Evolutionary conservation across 2,329 filamentous ascomycete species (phyloP).

Genomic region (Colletotrichum orchidophilum): DNA sequence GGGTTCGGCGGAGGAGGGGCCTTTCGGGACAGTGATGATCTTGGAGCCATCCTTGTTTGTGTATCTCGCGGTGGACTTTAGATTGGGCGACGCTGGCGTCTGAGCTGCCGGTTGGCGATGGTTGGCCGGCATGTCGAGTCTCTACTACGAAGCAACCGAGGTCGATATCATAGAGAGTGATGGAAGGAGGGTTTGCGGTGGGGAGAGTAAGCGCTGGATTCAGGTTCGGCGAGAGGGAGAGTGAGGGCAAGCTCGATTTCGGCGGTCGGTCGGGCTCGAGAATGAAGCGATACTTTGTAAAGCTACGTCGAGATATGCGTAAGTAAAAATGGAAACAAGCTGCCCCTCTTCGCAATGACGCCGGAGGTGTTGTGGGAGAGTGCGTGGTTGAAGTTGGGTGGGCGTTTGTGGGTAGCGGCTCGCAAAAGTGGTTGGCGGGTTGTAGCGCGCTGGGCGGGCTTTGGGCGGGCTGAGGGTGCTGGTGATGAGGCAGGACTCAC

Average conservation of each 20-base stretch:
- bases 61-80: conserved; percentile 67
- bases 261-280: conserved; percentile 22
- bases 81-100: conserved; percentile 61
- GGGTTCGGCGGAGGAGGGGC: conserved; percentile 58
- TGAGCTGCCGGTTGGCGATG: conserved; percentile 59
- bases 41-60: conserved; percentile 76
- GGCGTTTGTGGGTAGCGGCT: conserved; percentile 31
- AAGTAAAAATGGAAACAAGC: conserved; percentile 9
- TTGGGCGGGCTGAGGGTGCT: conserved; percentile 4
- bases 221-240: background rate
- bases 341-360: conserved; percentile 4
- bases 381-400: conserved; percentile 3
- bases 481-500: conserved; percentile 32
- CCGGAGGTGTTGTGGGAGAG: background rate
- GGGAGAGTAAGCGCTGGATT: conserved; percentile 27
- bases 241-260: conserved; percentile 10
- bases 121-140: conserved; percentile 60
- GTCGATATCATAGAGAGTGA: conserved; percentile 50
- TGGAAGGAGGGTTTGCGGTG: conserved; percentile 17
- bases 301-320: background rate
- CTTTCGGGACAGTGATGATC: conserved; percentile 72
- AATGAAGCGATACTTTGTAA: conserved; percentile 7
- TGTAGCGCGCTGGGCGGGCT: conserved; percentile 31
- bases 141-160: conserved; percentile 43
- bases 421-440: conserved; percentile 31